These are phyloP conservation scores for Ceratobasidium sp. DNA, from an alignment of 1,284 basidiomycete species.

Conservation along the genomic window DNA sequence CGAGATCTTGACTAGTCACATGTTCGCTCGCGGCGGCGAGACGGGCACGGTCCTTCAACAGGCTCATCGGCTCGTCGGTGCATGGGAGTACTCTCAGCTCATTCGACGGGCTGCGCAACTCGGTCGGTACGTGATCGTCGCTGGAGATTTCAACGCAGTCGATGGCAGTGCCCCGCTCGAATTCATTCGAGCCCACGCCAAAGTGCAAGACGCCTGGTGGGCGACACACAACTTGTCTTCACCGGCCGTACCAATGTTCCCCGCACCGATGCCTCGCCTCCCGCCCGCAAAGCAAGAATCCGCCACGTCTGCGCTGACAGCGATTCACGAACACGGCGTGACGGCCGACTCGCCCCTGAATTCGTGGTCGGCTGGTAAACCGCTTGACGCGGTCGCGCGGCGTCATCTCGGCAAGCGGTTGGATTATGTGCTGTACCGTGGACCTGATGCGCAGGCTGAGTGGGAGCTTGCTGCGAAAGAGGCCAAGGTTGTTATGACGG, in stretches of 20 bases:
- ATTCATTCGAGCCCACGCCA: constrained; percentile 49
- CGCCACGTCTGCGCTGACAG: constrained; percentile 61
- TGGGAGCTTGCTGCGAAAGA: constrained; percentile 63
- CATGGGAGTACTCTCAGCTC: constrained; percentile 93
- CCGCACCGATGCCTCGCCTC: constrained; percentile 16
- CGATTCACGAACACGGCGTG: constrained; percentile 79
- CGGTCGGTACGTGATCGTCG: constrained; percentile 91
- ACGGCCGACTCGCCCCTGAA: constrained; percentile 96
- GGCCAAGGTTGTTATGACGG: constrained; percentile 81
- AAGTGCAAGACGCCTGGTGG: constrained; percentile 82
- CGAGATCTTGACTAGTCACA: constrained; percentile 94
- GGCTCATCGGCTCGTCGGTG: constrained; percentile 92
- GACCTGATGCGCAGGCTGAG: constrained; percentile 61
- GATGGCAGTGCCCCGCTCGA: constrained; percentile 40
- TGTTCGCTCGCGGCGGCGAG: constrained; percentile 90
- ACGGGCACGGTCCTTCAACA: constrained; percentile 82
- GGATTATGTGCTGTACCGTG: constrained; percentile 93
- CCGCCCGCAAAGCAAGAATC: constrained; percentile 51
- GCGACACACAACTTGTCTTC: constrained; percentile 67
- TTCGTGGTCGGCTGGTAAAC: constrained; percentile 86
- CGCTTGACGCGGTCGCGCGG: constrained; percentile 68
- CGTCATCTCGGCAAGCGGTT: constrained; percentile 89
- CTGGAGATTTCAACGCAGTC: constrained; percentile 43
- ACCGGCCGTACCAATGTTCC: constrained; percentile 37
- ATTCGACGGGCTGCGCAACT: constrained; percentile 82